phyloP scores from a whole-genome alignment of 768 basidiomycete species.

The Suillus americanus region DNA sequence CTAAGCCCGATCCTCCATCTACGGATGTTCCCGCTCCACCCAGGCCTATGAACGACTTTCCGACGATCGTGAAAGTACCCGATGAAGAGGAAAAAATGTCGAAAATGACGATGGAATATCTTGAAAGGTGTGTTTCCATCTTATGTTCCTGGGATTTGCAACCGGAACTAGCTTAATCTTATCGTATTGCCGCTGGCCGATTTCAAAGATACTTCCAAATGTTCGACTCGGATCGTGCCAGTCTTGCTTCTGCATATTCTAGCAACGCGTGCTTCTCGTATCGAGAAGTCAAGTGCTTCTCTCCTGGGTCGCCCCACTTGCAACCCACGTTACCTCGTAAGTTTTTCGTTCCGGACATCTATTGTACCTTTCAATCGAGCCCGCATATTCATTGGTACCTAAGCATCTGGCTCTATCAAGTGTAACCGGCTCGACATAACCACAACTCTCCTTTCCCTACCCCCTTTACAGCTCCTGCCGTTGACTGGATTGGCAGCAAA shows the following conservation, averaged over 20 bases:
- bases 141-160: not conserved
- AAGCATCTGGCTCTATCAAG: slow-evolving; percentile 12
- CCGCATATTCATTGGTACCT: not conserved
- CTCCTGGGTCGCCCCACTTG: not conserved
- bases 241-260: slow-evolving; percentile 33
- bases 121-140: slow-evolving; percentile 25
- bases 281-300: slow-evolving; percentile 18
- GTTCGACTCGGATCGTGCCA: slow-evolving; percentile 31
- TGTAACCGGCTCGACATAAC: slow-evolving; percentile 27
- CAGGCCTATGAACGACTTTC: not conserved
- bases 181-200: slow-evolving; percentile 9
- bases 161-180: not conserved
- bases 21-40: not conserved
- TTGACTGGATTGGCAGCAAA: slow-evolving; percentile 6
- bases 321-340: slow-evolving; percentile 17
- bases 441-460: slow-evolving; percentile 24
- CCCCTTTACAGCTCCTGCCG: slow-evolving; percentile 22
- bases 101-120: slow-evolving; percentile 29
- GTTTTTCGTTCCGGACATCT: slow-evolving; percentile 7
- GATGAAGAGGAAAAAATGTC: slow-evolving; percentile 24
- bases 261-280: slow-evolving; percentile 31
- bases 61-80: not conserved
- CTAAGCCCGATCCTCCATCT: not conserved
- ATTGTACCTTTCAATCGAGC: not conserved
- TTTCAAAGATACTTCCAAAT: slow-evolving; percentile 29